A percentile compares a stretch with the other conserved stretches of the same genome.
Evolutionary conservation across 2,329 filamentous ascomycete species (phyloP).

Genomic region (Pseudogymnoascus sp.): DNA sequence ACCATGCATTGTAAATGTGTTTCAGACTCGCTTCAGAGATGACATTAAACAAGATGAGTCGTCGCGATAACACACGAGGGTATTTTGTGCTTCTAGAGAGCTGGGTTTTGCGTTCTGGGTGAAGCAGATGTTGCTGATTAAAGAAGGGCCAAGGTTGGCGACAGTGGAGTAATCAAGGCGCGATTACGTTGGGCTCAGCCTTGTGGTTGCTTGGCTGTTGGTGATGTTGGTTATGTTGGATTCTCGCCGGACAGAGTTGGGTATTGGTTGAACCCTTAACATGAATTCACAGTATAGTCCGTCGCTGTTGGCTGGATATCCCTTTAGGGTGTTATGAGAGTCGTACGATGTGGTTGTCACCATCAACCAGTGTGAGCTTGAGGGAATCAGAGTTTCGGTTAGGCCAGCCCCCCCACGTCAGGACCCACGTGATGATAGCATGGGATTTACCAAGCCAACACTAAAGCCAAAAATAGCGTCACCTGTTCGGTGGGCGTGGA

Average conservation of each 20-base stretch:
- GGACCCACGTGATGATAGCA: not conserved
- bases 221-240: not conserved
- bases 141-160: not conserved
- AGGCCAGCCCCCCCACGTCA: constrained; percentile 6
- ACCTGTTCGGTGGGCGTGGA: not conserved
- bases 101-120: not conserved
- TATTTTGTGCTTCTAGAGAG: not conserved
- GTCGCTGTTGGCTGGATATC: not conserved
- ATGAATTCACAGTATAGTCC: not conserved
- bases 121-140: not conserved
- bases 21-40: not conserved
- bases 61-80: not conserved
- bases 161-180: constrained; percentile 6
- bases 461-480: constrained; percentile 5
- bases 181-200: constrained; percentile 8
- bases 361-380: not conserved
- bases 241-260: constrained; percentile 1
- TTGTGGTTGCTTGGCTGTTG: constrained; percentile 4
- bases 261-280: not conserved
- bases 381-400: constrained; percentile 7
- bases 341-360: not conserved
- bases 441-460: not conserved
- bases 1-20: not conserved
- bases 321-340: not conserved
- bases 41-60: constrained; percentile 7